A percentile compares a stretch with the other conserved stretches of the same genome.
phyloP scores from a whole-genome alignment of 768 basidiomycete species.

The Pleurotus cornucopiae region DNA sequence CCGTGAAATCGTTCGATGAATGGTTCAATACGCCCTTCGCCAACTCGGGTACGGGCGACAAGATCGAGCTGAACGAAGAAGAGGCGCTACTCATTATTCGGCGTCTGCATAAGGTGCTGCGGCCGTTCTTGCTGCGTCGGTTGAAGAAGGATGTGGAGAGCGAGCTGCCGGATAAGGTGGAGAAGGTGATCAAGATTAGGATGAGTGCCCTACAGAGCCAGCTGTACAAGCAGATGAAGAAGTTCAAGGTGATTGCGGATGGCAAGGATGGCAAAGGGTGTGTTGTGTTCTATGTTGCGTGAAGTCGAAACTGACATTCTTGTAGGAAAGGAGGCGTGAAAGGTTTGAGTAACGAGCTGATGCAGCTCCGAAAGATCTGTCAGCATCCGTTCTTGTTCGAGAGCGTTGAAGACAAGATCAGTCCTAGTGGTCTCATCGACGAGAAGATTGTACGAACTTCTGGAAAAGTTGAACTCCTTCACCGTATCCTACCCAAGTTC shows the following conservation, averaged over 20 bases:
- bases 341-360: slow-evolving; percentile 89
- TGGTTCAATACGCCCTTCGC: slow-evolving; percentile 99
- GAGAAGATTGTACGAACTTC: slow-evolving; percentile 82
- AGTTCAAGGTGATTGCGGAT: slow-evolving; percentile 94
- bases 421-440: slow-evolving; percentile 75
- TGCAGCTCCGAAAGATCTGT: slow-evolving; percentile 97
- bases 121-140: slow-evolving; percentile 88
- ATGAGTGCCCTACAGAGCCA: slow-evolving; percentile 92
- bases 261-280: slow-evolving; percentile 75
- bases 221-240: slow-evolving; percentile 97
- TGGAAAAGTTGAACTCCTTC: slow-evolving; percentile 92
- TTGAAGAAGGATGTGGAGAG: slow-evolving; percentile 97
- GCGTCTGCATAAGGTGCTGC: slow-evolving; percentile 91
- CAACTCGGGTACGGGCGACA: slow-evolving; percentile 95
- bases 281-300: slow-evolving; percentile 18
- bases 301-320: slow-evolving; percentile 1
- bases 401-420: slow-evolving; percentile 92
- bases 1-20: slow-evolving; percentile 98
- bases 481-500: slow-evolving; percentile 91
- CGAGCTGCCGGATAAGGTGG: slow-evolving; percentile 94
- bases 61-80: slow-evolving; percentile 99
- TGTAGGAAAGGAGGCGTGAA: slow-evolving; percentile 78
- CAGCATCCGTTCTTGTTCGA: slow-evolving; percentile 97
- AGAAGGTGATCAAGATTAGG: slow-evolving; percentile 95
- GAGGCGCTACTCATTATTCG: slow-evolving; percentile 96